These are phyloP conservation scores for Cercis canadensis DNA, from an alignment of 306 rosid species.

Conservation along the genomic window DNA sequence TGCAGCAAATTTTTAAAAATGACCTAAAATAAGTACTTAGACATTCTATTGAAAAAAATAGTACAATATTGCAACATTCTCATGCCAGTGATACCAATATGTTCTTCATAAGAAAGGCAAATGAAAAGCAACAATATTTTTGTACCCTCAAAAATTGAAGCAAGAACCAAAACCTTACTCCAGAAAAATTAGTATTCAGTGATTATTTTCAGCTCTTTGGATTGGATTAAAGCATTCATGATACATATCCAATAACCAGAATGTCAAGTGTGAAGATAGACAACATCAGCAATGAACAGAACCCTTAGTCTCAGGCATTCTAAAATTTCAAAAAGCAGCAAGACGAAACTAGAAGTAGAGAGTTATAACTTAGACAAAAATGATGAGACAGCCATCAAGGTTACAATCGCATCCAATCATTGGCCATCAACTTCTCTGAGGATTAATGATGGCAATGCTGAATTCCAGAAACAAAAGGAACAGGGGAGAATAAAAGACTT, in stretches of 20 bases:
- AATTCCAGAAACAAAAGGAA: too few relatives aligned
- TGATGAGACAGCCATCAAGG: too few relatives aligned
- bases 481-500: neutral
- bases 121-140: conserved; percentile 23
- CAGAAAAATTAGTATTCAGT: conserved; percentile 16
- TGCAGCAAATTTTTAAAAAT: conserved; percentile 50
- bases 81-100: conserved; percentile 18
- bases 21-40: conserved; percentile 18
- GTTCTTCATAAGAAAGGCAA: conserved; percentile 5
- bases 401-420: too few relatives aligned
- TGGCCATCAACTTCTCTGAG: too few relatives aligned
- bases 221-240: conserved; percentile 18
- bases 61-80: conserved; percentile 22
- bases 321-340: neutral
- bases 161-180: conserved; percentile 13
- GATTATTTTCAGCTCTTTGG: conserved; percentile 10
- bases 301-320: conserved; percentile 15
- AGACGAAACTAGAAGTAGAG: neutral
- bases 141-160: conserved; percentile 16
- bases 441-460: too few relatives aligned
- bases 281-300: conserved; percentile 18
- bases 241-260: conserved; percentile 16
- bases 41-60: conserved; percentile 17
- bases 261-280: conserved; percentile 11
- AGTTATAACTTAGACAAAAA: too few relatives aligned